Evolutionary conservation across 768 basidiomycete species (phyloP), one percentile per base, ranked within the genome.

Genomic region (Leccinum rimulosum): DNA sequence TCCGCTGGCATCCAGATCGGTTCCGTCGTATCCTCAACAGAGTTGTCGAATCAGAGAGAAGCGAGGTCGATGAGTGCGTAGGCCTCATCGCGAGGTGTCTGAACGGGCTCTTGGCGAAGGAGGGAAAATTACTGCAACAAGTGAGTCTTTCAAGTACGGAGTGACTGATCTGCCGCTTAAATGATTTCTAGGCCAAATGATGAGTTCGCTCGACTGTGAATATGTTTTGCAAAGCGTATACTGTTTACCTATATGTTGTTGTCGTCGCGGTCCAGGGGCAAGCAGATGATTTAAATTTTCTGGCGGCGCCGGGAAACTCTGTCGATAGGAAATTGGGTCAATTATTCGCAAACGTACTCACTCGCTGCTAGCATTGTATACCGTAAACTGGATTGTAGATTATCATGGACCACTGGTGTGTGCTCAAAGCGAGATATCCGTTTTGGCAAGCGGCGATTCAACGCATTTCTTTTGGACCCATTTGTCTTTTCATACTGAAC

Each of bases 1-100:
- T 88, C 22, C 79, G 88, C 47, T 92, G 89, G 89, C 91, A 93
- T 68, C 91, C 91, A 3, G 91, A 93, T 71, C 76, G 88, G 49
- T 91, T 91, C 75, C 74, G 81, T 57, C 75, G 87, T 40, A 61
- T 88, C 47, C 70, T 88, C 55, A 70, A 66, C 14, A 77, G 83
- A 65, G 83, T 91, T 3, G 68, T 65, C 4, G 80, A 79, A 38
- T 73, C 75, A 51, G 88, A 91, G 38, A 82, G 67, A 66, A 75
- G 61, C 19, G 64, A 64, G 33, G 83, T 91, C 5, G 83, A 88
- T 64, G 82, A 82, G 59, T 84, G 81, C 0, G 86, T 85, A 14
- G 88, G 88, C 8, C 74, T 83, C 40, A 79, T 93, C 14, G 85
- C 84, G 1, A 75, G 88, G 59, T 86, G 80, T 66, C 67, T 91